Evolutionary conservation across 1,139 yeast genomes (phyloP).

Genomic region (Candida smagusa): DNA sequence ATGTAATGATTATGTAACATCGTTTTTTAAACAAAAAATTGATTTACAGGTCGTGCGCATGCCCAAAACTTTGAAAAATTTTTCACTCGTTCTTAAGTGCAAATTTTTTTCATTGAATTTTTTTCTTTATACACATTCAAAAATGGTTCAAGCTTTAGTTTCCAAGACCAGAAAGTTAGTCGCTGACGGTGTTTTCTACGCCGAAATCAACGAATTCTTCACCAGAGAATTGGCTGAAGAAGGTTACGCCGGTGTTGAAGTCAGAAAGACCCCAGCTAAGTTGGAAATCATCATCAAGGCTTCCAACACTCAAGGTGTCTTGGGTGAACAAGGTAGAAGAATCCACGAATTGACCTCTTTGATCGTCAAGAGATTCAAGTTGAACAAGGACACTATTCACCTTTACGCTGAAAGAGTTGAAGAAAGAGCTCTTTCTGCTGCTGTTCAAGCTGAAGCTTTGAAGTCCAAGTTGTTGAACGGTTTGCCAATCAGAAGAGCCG

Average conservation of each 20-base stretch:
- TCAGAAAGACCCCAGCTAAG: constrained; percentile 97
- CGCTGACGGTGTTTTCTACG: constrained; percentile 99
- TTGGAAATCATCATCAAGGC: constrained; percentile 99
- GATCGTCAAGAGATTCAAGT: constrained; percentile 98
- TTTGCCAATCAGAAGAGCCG: constrained; percentile 99
- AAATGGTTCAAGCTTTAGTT: constrained; percentile 58
- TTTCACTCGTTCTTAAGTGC: constrained; percentile 2
- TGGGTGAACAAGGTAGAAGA: constrained; percentile 99
- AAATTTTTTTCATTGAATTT: constrained; percentile 5
- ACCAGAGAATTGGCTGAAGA: constrained; percentile 99
- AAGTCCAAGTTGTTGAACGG: constrained; percentile 98
- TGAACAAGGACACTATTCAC: constrained; percentile 90
- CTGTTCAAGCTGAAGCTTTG: constrained; percentile 99
- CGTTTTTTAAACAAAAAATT: no score
- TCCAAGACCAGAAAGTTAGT: constrained; percentile 89
- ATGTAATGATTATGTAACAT: no score
- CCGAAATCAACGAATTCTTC: constrained; percentile 99
- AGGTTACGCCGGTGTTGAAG: constrained; percentile 99
- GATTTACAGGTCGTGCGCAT: constrained; percentile 9
- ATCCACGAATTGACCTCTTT: constrained; percentile 97
- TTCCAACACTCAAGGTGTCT: constrained; percentile 97
- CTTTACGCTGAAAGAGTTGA: constrained; percentile 99
- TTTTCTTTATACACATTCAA: constrained; percentile 13
- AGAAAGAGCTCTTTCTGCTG: constrained; percentile 99
- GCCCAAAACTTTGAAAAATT: constrained; percentile 7